Conservation (phyloP, 2,329 filamentous ascomycete species). For the Ophiobolus disseminans region DNA sequence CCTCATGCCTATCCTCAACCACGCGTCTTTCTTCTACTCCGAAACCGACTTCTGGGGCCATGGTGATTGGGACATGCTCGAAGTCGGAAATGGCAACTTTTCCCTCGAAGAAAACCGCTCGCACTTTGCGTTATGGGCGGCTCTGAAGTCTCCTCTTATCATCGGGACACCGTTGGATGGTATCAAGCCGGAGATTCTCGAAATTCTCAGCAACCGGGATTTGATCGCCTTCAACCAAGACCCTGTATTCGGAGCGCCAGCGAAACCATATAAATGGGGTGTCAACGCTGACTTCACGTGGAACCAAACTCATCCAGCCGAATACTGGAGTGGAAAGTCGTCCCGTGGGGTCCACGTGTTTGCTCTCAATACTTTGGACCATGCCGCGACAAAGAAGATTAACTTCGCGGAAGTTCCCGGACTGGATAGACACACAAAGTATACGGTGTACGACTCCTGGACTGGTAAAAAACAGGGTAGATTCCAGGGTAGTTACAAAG, state of each 20-base stretch:
- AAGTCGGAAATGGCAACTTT: slow-evolving; percentile 49
- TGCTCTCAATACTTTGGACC: slow-evolving; percentile 33
- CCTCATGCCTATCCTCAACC: slow-evolving; percentile 28
- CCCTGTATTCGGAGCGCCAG: slow-evolving; percentile 50
- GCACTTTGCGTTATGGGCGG: slow-evolving; percentile 52
- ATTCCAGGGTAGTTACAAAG: slow-evolving; percentile 11
- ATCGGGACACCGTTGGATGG: slow-evolving; percentile 52
- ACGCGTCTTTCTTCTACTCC: slow-evolving; percentile 29
- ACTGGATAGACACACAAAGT: slow-evolving; percentile 17
- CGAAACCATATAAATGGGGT: slow-evolving; percentile 56
- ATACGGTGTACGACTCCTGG: slow-evolving; percentile 29
- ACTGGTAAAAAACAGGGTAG: slow-evolving; percentile 22
- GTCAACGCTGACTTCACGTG: slow-evolving; percentile 59
- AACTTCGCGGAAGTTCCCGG: slow-evolving; percentile 30
- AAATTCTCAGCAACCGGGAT: slow-evolving; percentile 50
- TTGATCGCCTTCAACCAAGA: slow-evolving; percentile 57
- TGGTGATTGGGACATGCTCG: slow-evolving; percentile 37
- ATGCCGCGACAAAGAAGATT: slow-evolving; percentile 17
- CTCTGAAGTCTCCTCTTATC: slow-evolving; percentile 53
- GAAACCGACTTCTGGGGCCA: slow-evolving; percentile 32
- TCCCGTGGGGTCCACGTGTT: slow-evolving; percentile 33
- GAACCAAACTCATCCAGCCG: slow-evolving; percentile 47
- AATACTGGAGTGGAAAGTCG: slow-evolving; percentile 37
- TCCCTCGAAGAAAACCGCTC: slow-evolving; percentile 40
- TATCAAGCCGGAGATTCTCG: slow-evolving; percentile 48